Evolutionary conservation across 768 basidiomycete species (phyloP).

Genomic region (Antrodiella citrinella): DNA sequence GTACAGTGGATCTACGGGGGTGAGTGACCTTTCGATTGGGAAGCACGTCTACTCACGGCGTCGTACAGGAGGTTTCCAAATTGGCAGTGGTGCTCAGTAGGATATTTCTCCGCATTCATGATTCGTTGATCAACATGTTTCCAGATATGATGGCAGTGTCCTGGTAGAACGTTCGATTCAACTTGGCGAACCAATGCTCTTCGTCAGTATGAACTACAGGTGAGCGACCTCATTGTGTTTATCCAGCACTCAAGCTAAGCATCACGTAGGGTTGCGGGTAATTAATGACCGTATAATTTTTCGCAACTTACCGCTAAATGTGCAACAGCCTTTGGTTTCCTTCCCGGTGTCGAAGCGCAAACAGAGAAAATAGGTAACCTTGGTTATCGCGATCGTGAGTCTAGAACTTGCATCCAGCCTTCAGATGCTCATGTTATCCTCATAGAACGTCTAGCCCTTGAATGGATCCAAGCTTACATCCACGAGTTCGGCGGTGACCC

Average conservation of each 20-base stretch:
- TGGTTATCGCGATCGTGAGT: slow-evolving; percentile 42
- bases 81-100: background rate
- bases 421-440: background rate
- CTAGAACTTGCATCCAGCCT: background rate
- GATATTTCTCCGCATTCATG: too few relatives aligned
- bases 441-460: slow-evolving; percentile 10
- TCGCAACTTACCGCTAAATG: background rate
- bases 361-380: slow-evolving; percentile 35
- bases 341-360: slow-evolving; percentile 32
- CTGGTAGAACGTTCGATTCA: slow-evolving; percentile 38
- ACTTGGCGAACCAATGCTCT: slow-evolving; percentile 37
- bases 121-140: too few relatives aligned
- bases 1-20: background rate
- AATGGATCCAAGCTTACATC: slow-evolving; percentile 37
- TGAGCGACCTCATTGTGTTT: slow-evolving; percentile 7
- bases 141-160: slow-evolving; percentile 35
- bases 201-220: slow-evolving; percentile 50
- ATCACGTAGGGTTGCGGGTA: too few relatives aligned
- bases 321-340: slow-evolving; percentile 30
- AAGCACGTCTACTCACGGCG: too few relatives aligned
- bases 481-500: slow-evolving; percentile 37
- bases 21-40: background rate
- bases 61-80: background rate
- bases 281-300: slow-evolving; percentile 1
- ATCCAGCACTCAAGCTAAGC: too few relatives aligned